Base-by-base conservation (phyloP, 1,284 basidiomycete species). In the Malassezia dermatis region DNA sequence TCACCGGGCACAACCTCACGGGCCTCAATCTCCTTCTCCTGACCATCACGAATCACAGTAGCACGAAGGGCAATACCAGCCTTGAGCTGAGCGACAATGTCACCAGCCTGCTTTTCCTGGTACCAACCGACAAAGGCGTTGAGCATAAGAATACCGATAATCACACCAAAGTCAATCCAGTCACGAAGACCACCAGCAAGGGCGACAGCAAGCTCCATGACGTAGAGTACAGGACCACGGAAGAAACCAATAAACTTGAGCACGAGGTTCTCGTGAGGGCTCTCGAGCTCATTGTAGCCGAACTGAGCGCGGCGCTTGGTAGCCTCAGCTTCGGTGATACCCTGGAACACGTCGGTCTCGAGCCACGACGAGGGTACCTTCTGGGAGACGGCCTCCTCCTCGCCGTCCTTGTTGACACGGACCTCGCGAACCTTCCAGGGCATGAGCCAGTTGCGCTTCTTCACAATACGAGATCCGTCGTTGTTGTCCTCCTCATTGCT, bases 51-150 rank as follows among this genome's bases (percentile, higher is more conserved):
- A 24, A 81, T 67, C 35, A 79, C 79, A 21, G 61, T 71, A 23
- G 78, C 69, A 54, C 77, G 78, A 53, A 81, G 72, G 5, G 80
- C 79, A 57, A 81, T 81, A 61, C 79, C 80, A 32, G 79, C 79
- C 72, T 80, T 81, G 61, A 81, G 79, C 65, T 81, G 76, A 41
- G 78, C 78, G 57, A 79, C 78, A 64, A 79, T 79, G 66, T 79
- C 78, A 51, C 78, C 78, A 34, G 78, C 75, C 75, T 75, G 70
- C 77, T 80, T 81, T 65, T 81, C 80, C 66, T 81, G 64, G 67
- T 80, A 81, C 80, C 80, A 81, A 50, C 80, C 80, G 60, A 81
- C 80, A 53, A 78, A 76, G 41, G 80, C 80, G 75, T 81, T 81
- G 60, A 77, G 69, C 47, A 76, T 54, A 43, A 65, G 51, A 40